These are phyloP conservation scores for Geotrichum macrosporum DNA, from an alignment of 1,139 yeast species.

Conservation along the genomic window DNA sequence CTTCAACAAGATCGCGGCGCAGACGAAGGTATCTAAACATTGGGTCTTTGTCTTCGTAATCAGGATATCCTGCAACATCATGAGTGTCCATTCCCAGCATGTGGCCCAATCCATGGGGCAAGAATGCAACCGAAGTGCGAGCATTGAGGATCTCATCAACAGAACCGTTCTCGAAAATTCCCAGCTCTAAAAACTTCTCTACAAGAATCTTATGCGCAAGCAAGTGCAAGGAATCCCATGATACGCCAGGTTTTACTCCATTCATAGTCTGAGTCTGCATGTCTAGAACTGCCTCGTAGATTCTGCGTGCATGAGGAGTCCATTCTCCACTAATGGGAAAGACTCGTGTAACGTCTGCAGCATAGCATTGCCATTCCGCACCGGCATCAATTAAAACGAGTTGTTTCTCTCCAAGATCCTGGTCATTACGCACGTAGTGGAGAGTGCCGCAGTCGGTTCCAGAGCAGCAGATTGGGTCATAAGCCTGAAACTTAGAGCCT, in stretches of 20 bases:
- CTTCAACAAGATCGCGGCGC: conserved; percentile 63
- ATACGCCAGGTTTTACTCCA: conserved; percentile 70
- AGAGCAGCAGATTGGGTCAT: conserved; percentile 93
- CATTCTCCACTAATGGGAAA: conserved; percentile 90
- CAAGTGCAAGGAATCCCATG: conserved; percentile 82
- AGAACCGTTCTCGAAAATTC: conserved; percentile 66
- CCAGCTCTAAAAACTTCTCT: conserved; percentile 63
- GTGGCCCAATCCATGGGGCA: conserved; percentile 96
- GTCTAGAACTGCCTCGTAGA: conserved; percentile 73
- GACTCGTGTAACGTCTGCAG: conserved; percentile 90
- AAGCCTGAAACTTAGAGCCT: conserved; percentile 82
- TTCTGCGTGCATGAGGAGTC: conserved; percentile 78
- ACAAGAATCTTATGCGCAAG: conserved; percentile 75
- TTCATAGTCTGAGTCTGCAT: conserved; percentile 76
- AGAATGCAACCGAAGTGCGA: conserved; percentile 70
- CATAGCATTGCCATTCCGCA: conserved; percentile 92
- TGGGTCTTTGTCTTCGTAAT: conserved; percentile 78
- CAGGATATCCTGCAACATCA: conserved; percentile 86
- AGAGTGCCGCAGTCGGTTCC: conserved; percentile 90
- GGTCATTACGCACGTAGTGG: conserved; percentile 85
- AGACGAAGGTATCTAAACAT: conserved; percentile 72
- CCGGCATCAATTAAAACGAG: conserved; percentile 91
- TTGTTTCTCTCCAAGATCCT: conserved; percentile 48
- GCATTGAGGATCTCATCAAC: conserved; percentile 65
- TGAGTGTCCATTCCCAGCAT: conserved; percentile 92